Evolutionary conservation across 1,284 basidiomycete species (phyloP).

Genomic region (Trichosporon asahii): DNA sequence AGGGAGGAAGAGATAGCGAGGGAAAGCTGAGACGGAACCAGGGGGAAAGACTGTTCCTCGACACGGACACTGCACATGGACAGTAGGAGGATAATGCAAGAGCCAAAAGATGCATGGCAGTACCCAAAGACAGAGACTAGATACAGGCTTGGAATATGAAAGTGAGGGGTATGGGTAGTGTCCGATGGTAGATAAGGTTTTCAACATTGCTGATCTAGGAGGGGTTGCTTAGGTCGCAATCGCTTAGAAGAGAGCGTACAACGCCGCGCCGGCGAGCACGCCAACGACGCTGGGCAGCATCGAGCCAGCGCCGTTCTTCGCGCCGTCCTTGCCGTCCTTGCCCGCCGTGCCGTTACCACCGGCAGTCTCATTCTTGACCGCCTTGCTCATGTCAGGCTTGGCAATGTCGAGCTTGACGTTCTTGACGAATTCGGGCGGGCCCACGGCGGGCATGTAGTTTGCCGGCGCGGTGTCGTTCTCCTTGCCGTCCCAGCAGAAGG

Average conservation of each 20-base stretch:
- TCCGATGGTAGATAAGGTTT: too few species aligned
- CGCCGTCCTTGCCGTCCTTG: not conserved
- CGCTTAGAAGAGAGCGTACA: not conserved
- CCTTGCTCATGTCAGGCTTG: constrained; percentile 6
- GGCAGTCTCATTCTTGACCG: not conserved
- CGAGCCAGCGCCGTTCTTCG: not conserved
- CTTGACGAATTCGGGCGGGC: constrained; percentile 11
- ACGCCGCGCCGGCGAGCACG: not conserved
- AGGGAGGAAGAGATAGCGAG: too few species aligned
- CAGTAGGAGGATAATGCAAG: too few species aligned
- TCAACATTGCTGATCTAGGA: too few species aligned
- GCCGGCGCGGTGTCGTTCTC: constrained; percentile 32
- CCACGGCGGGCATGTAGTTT: constrained; percentile 31
- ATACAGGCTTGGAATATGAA: too few species aligned
- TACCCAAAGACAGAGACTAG: too few species aligned
- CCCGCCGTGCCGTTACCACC: not conserved
- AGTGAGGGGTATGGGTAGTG: too few species aligned
- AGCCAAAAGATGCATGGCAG: too few species aligned
- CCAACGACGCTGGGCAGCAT: not conserved
- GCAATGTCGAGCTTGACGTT: constrained; percentile 16
- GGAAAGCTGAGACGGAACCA: too few species aligned
- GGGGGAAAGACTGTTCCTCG: too few species aligned
- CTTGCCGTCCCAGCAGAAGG: constrained; percentile 49
- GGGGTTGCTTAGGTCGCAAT: too few species aligned
- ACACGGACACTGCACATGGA: too few species aligned